Base-by-base conservation (phyloP, 1,284 basidiomycete genomes). In the Melampsora occidentalis region DNA sequence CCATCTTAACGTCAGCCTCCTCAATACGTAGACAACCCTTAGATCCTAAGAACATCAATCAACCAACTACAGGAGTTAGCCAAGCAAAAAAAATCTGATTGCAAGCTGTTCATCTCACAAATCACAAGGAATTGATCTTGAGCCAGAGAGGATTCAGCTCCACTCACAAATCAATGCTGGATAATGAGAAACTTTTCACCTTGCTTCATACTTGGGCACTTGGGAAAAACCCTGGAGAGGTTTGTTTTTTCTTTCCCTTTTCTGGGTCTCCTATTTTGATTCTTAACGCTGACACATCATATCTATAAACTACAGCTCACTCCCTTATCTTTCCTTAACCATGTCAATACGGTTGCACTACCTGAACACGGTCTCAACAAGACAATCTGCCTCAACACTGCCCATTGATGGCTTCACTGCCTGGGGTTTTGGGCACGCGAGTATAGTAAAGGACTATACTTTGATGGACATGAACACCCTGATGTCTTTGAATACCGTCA, bases 91-190 rank as follows among this genome's bases (percentile, higher is more conserved):
- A 18, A 9, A 69, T 69, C 25, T 16, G 14, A 69, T 33, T 6
- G 20, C n/a, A 69, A 69, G 46, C 67, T 53, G 35, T 12, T 22
- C 39, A 66, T 22, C 42, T 66, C 3, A 25, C 49, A 2, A 57
- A 69, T n/a, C n/a, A 69, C 39, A 69, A 69, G 31, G 3, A 25
- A n/a, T n/a, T 53, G n/a, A 53, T 35, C 14, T 42, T 33, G 35
- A 31, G n/a, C 22, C 28, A 69, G n/a, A 28, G 28, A 31, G 67
- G 42, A 14, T 53, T 53, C n/a, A n/a, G 31, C 9, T 53, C 28
- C 20, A 31, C 31, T 69, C 67, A 69, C 31, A 31, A 16, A 49
- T 69, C 67, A 18, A 28, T 69, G 12, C 48, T 69, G 10, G 67
- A 69, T 33, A 39, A 69, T 53, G 9, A n/a, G n/a, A n/a, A 69